phyloP scores from a whole-genome alignment of 1,139 yeast genomes.

The Insectozyma bohioensis region DNA sequence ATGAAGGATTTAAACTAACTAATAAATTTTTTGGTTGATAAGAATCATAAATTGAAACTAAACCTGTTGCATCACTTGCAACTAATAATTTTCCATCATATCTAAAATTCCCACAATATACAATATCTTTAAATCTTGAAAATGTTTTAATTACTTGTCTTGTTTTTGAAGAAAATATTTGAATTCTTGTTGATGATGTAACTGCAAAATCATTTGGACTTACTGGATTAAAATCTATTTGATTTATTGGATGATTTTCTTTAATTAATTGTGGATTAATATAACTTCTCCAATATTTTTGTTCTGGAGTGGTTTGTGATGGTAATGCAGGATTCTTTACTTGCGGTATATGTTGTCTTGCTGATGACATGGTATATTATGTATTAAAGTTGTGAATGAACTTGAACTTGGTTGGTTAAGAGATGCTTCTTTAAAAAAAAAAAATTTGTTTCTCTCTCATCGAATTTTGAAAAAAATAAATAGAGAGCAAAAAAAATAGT shows the following conservation, averaged over 20 bases:
- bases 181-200: conserved; percentile 88
- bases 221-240: conserved; percentile 82
- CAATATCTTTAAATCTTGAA: conserved; percentile 89
- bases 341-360: conserved; percentile 65
- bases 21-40: conserved; percentile 74
- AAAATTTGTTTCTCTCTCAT: neutral
- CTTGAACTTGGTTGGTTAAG: neutral
- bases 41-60: conserved; percentile 82
- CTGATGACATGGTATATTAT: conserved; percentile 85
- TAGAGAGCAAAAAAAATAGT: conserved; percentile 2
- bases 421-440: no score
- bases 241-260: conserved; percentile 90
- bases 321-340: conserved; percentile 75
- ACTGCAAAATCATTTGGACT: conserved; percentile 93
- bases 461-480: neutral
- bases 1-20: conserved; percentile 76
- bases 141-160: conserved; percentile 88
- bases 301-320: conserved; percentile 85
- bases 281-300: conserved; percentile 89
- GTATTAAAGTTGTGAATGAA: neutral
- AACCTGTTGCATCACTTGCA: conserved; percentile 88
- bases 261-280: conserved; percentile 84
- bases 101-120: conserved; percentile 80
- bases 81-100: conserved; percentile 80
- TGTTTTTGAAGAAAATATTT: conserved; percentile 88